Percentiles rank a stretch among this genome's conserved stretches.
Conservation (phyloP, 495 filamentous ascomycete genomes). For the Hyaloscypha bicolor region DNA sequence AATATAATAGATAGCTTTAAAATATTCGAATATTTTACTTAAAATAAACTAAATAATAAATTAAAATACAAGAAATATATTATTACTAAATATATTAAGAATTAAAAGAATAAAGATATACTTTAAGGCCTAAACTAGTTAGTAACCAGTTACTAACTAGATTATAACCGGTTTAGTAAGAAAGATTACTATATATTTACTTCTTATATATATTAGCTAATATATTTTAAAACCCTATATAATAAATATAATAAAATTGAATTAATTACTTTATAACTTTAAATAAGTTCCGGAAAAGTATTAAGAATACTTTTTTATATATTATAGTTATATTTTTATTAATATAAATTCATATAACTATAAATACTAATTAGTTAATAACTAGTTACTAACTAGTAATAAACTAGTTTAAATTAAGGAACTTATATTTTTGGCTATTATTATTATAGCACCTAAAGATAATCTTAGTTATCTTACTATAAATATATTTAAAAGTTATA, state of each 20-base stretch:
- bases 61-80: neutral
- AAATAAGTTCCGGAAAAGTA: neutral
- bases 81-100: neutral
- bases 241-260: neutral
- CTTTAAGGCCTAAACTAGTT: neutral
- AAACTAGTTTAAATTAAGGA: neutral
- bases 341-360: neutral
- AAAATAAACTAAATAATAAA: neutral
- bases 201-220: conserved; percentile 1
- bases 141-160: neutral
- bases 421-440: neutral
- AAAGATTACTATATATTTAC: neutral
- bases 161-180: neutral
- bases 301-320: neutral
- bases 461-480: neutral
- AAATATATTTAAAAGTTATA: neutral
- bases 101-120: neutral
- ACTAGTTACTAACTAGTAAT: neutral
- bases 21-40: neutral
- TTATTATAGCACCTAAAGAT: neutral
- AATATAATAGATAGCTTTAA: neutral
- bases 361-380: neutral
- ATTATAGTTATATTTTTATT: neutral
- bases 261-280: neutral
- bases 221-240: neutral